A percentile compares a stretch with the other conserved stretches of the same genome.
Conservation (phyloP, 371 early-diverging fungal species). For the Syncephalastrum sp. region DNA sequence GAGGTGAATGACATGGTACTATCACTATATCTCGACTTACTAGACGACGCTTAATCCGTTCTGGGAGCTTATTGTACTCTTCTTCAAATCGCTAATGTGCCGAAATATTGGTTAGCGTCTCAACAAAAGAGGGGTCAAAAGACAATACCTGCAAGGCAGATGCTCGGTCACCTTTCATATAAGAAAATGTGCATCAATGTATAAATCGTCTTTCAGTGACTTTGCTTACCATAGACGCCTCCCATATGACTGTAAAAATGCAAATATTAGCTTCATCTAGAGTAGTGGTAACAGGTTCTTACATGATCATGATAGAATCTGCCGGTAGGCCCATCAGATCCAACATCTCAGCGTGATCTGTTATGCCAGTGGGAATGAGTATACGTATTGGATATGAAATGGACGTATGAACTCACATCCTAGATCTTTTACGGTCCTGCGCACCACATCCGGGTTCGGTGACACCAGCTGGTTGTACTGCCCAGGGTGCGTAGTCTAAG, state of each 20-base stretch:
- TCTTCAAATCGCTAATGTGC: conserved; percentile 34
- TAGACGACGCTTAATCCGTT: conserved; percentile 31
- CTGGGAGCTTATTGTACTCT: conserved; percentile 30
- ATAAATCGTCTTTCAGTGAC: neutral
- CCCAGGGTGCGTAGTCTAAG: conserved; percentile 49
- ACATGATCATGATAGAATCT: conserved; percentile 53
- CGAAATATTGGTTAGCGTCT: neutral
- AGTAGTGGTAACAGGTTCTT: conserved; percentile 3
- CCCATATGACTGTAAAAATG: conserved; percentile 41
- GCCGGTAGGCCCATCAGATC: conserved; percentile 43
- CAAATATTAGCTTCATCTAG: neutral
- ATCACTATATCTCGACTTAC: conserved; percentile 5
- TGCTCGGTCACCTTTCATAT: conserved; percentile 27
- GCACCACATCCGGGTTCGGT: conserved; percentile 36
- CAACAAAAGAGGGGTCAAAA: neutral
- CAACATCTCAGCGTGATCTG: conserved; percentile 47
- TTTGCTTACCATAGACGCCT: conserved; percentile 40
- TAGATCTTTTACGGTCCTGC: conserved; percentile 37
- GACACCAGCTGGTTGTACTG: conserved; percentile 52
- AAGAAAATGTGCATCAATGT: neutral
- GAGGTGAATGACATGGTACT: neutral
- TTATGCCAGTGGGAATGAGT: too few relatives aligned
- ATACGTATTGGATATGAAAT: too few relatives aligned
- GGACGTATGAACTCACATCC: conserved; percentile 15
- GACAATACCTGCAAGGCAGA: conserved; percentile 26